Base-by-base conservation (phyloP, 2,329 filamentous ascomycete species). In the Fusarium neocosmosporiellum region DNA sequence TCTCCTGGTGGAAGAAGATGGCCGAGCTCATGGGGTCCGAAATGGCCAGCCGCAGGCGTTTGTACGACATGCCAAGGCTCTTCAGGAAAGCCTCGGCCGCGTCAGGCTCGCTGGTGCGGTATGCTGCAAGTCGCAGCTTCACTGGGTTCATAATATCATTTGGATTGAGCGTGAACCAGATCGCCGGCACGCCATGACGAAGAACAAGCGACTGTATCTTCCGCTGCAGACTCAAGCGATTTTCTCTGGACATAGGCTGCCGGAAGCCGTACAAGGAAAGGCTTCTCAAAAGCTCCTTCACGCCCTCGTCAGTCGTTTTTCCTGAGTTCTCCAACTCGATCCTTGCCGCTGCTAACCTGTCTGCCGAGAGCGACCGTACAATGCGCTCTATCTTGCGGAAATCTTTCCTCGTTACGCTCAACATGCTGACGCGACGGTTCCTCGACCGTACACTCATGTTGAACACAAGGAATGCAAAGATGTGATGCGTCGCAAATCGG, bases 11-110 rank as follows among this genome's bases (percentile, higher is more conserved):
- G 57, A 59, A 59, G 39, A 59, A 59, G 8, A 59, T 36, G 24
- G 63, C 54, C 1, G 63, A 69, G 54, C 64, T 70, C 5, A 70
- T 18, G 3, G 63, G 69, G 37, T 72, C 37, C 3, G 39, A 60
- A 11, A 60, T 48, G 9, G 57, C 24, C 11, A 60, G 13, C 18
- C 57, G 18, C 11, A 18, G 11, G 2, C 27, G n/a, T 29, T 29
- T 59, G 14, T 22, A 59, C n/a, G 29, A 9, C 22, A 34, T 33
- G n/a, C 33, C 57, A 7, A 59, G 57, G 29, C 57, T 59, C 14
- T 10, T 10, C 5, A 59, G 18, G 18, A 59, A 41, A 3, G 18
- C 18, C n/a, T 65, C 55, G 16, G 43, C 34, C 3, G 2, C 24
- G 3, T 27, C 14, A 2, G 24, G 24, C n/a, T 29, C 16, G 11